Percentiles rank a stretch among this genome's conserved stretches.
Evolutionary conservation across 164 flowering plant genomes (phyloP).

Genomic region (Hamamelis virginiana): DNA sequence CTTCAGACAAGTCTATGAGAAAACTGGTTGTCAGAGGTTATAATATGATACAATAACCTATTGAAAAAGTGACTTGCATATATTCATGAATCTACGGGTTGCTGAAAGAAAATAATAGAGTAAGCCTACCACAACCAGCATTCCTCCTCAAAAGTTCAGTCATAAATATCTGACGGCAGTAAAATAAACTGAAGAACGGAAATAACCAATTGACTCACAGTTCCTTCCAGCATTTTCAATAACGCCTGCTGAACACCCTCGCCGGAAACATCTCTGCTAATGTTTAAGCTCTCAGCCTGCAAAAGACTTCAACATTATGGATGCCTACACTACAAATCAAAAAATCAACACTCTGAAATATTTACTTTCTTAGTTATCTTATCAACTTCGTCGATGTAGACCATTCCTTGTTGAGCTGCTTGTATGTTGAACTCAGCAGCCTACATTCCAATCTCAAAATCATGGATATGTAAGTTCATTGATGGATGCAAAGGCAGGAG

Average conservation of each 20-base stretch:
- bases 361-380: constrained; percentile 95
- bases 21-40: no score
- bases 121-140: neutral
- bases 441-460: constrained; percentile 35
- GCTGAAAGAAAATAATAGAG: neutral
- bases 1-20: no score
- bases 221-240: constrained; percentile 98
- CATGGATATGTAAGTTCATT: neutral
- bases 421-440: constrained; percentile 94
- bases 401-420: constrained; percentile 99
- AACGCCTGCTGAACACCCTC: constrained; percentile 99
- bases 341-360: neutral
- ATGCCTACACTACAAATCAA: neutral
- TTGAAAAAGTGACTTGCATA: neutral
- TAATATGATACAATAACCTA: neutral
- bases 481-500: neutral
- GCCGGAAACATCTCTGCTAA: constrained; percentile 98
- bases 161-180: neutral
- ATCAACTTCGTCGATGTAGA: constrained; percentile 99
- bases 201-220: constrained; percentile 57
- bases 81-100: neutral
- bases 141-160: neutral
- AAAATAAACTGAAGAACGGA: constrained; percentile 1
- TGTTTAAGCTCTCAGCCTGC: constrained; percentile 89
- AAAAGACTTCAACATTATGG: constrained; percentile 7